Evolutionary conservation across 148 eudicot species (phyloP), one percentile per base, ranked within the genome.

Genomic region (Nepenthes mirabilis): DNA sequence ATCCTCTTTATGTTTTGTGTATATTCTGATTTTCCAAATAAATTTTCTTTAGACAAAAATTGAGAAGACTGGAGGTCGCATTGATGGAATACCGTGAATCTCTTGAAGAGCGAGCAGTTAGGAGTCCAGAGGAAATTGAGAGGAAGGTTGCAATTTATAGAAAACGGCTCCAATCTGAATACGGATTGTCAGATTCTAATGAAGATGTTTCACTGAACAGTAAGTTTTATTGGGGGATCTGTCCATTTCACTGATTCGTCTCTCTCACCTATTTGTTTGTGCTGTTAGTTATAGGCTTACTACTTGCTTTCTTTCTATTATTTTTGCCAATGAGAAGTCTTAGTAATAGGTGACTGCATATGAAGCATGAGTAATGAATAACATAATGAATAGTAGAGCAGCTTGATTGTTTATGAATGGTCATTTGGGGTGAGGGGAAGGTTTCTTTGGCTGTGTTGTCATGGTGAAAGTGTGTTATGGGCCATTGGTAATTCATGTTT

Each of bases 71-170:
- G 56, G 98, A 93, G 75, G 98, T 88, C 73, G 91, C 86, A 35
- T 58, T 88, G 77, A 93, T 93, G 64, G 98, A 88, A 80, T 88
- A 88, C 65, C 96, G 91, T 57, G 98, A 88, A 79, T 75, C 80
- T 55, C 83, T 93, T 54, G 98, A 93, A 75, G 96, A 93, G 47
- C 63, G 72, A 34, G 95, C 95, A 58, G 47, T 85, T 36, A 86
- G 75, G 65, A 88, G 73, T 73, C 33, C 63, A 6, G 96, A 82
- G 57, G 98, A 93, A 74, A 78, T 88, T 49, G 98, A 93, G 68
- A 74, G 61, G 68, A 88, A 88, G 77, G 91, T 88, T 57, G 79
- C 88, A 66, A 55, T 61, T 23, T 79, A 80, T 62, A 72, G 87
- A 59, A 79, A 76, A 68, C 82, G 68, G 37, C 74, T 93, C 11